A percentile compares a stretch with the other conserved stretches of the same genome.
These are phyloP conservation scores for Starmerella stigmatis DNA, from an alignment of 805 yeast species.

Conservation along the genomic window DNA sequence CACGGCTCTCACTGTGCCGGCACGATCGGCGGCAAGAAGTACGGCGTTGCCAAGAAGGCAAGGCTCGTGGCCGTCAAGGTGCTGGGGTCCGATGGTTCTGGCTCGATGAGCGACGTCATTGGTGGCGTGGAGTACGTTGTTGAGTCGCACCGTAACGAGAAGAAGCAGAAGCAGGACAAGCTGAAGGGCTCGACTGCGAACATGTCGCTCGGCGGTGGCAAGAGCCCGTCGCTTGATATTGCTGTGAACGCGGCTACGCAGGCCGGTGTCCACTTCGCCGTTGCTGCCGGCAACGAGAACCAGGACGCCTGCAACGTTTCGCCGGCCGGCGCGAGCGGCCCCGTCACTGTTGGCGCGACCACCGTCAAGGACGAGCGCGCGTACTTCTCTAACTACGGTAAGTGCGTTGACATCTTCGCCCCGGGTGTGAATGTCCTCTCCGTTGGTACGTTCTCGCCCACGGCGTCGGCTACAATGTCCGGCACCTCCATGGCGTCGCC, in stretches of 20 bases:
- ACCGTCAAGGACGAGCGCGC: slow-evolving; percentile 84
- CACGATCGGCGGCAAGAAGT: slow-evolving; percentile 42
- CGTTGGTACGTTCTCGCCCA: slow-evolving; percentile 27
- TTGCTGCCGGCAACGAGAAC: slow-evolving; percentile 93
- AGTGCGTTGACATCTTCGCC: slow-evolving; percentile 91
- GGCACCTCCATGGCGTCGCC: slow-evolving; percentile 99
- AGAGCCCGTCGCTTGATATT: slow-evolving; percentile 71
- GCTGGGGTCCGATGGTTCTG: slow-evolving; percentile 46
- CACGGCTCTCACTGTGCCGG: slow-evolving; percentile 58
- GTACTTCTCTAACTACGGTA: slow-evolving; percentile 88
- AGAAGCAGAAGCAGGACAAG: slow-evolving; percentile 37
- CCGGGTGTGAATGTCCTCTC: slow-evolving; percentile 89
- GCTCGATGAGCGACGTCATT: slow-evolving; percentile 48
- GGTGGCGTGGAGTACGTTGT: slow-evolving; percentile 53
- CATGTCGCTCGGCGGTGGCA: slow-evolving; percentile 85
- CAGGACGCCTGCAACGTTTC: slow-evolving; percentile 87
- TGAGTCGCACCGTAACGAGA: slow-evolving; percentile 47
- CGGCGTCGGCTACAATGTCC: slow-evolving; percentile 35
- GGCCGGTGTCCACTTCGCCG: slow-evolving; percentile 85
- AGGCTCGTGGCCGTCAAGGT: slow-evolving; percentile 51
- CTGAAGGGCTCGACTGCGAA: slow-evolving; percentile 47
- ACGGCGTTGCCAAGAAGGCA: slow-evolving; percentile 51
- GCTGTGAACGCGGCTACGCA: slow-evolving; percentile 85
- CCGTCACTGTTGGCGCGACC: slow-evolving; percentile 93
- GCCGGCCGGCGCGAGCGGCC: slow-evolving; percentile 54